Evolutionary conservation across 2,329 filamentous ascomycete species (phyloP).

Genomic region (Orbilia oligospora): DNA sequence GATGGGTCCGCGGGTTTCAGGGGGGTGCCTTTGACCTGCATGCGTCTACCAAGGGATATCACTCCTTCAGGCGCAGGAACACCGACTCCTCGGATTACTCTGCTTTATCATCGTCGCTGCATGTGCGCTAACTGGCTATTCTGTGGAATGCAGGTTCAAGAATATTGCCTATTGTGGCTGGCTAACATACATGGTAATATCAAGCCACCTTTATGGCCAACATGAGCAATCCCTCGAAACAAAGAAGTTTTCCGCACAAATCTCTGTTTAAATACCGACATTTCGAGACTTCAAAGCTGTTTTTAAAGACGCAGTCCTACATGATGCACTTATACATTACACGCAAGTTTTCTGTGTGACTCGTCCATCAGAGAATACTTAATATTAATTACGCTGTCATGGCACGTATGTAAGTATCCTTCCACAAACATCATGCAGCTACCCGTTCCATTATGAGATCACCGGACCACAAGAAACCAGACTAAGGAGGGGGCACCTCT

Average conservation of each 20-base stretch:
- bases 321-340: not conserved
- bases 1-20: conserved; percentile 32
- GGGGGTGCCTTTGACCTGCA: conserved; percentile 10
- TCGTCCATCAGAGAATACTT: not conserved
- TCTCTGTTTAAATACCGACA: too few relatives aligned
- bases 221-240: not conserved
- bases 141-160: conserved; percentile 24
- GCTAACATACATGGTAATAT: not conserved
- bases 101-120: conserved; percentile 10
- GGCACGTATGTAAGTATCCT: too few relatives aligned
- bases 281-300: not conserved
- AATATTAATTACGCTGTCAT: conserved; percentile 3
- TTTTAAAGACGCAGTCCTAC: not conserved
- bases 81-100: conserved; percentile 13
- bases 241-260: too few relatives aligned
- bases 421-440: conserved; percentile 2
- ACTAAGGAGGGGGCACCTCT: too few relatives aligned
- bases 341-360: conserved; percentile 4
- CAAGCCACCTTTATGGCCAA: not conserved
- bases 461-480: not conserved
- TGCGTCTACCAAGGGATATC: conserved; percentile 33
- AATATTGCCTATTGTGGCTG: conserved; percentile 17
- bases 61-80: conserved; percentile 27
- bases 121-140: not conserved
- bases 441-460: conserved; percentile 10